Evolutionary conservation across 2,329 filamentous ascomycete species (phyloP).

Genomic region (Tothia fuscella): DNA sequence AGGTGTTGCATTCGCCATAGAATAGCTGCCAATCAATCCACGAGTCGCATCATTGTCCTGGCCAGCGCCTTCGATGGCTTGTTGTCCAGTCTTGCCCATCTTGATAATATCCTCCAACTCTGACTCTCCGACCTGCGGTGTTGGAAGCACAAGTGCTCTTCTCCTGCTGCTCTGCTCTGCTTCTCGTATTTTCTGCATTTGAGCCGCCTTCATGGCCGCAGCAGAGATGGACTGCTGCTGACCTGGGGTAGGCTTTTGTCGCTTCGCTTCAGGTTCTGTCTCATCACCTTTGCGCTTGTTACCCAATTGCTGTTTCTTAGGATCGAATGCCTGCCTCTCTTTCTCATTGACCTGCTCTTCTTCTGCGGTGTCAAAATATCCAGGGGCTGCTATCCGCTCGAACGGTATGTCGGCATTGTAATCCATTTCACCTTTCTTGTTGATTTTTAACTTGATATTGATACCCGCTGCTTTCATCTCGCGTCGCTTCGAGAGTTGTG

Average conservation of each 20-base stretch:
- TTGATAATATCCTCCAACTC: slow-evolving; percentile 98
- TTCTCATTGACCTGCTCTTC: slow-evolving; percentile 72
- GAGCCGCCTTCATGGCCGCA: slow-evolving; percentile 82
- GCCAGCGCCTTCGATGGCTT: slow-evolving; percentile 62
- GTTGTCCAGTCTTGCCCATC: slow-evolving; percentile 90
- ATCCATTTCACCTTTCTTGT: slow-evolving; percentile 96
- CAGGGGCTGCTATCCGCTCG: slow-evolving; percentile 76
- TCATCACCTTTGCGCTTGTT: slow-evolving; percentile 91
- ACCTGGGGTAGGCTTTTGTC: slow-evolving; percentile 79
- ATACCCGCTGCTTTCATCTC: slow-evolving; percentile 97
- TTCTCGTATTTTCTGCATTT: slow-evolving; percentile 88
- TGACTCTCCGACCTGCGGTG: slow-evolving; percentile 82
- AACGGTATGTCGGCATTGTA: slow-evolving; percentile 99
- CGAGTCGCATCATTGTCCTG: slow-evolving; percentile 75
- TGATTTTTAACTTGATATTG: slow-evolving; percentile 87
- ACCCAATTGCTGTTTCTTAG: slow-evolving; percentile 77
- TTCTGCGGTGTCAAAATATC: slow-evolving; percentile 87
- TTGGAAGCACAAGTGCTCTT: slow-evolving; percentile 66
- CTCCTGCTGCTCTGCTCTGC: slow-evolving; percentile 95
- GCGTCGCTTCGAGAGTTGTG: slow-evolving; percentile 83
- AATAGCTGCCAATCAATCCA: slow-evolving; percentile 79
- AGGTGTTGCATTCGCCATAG: slow-evolving; percentile 68
- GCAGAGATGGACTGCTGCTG: slow-evolving; percentile 66
- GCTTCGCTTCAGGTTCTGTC: slow-evolving; percentile 62
- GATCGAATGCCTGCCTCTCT: slow-evolving; percentile 77